Conservation (phyloP, 1,139 yeast species). For the Kluyveromyces sp. region DNA sequence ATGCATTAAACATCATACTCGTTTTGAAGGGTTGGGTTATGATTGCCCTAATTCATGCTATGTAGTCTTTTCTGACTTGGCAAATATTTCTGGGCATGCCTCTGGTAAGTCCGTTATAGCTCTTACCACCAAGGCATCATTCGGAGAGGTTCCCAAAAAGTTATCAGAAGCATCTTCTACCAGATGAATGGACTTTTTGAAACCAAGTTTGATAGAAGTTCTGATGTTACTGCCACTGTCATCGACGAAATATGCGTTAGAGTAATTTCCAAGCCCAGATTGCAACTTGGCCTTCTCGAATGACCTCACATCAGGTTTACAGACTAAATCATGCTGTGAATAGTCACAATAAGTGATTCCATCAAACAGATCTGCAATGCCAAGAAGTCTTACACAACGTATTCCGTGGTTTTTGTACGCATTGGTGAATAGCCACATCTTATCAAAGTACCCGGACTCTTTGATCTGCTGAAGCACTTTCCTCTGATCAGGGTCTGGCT, state of each 20-base stretch:
- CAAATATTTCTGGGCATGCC: constrained; percentile 45
- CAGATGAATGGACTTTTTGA: constrained; percentile 38
- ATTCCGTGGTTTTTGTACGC: constrained; percentile 88
- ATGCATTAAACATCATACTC: background rate
- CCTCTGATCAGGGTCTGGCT: constrained; percentile 52
- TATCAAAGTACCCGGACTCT: constrained; percentile 41
- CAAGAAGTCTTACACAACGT: constrained; percentile 68
- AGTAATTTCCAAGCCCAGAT: constrained; percentile 49
- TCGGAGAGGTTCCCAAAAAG: constrained; percentile 33
- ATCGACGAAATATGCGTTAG: constrained; percentile 64
- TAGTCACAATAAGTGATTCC: constrained; percentile 94
- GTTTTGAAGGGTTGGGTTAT: no score
- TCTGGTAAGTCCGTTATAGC: constrained; percentile 42
- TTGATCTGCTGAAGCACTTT: constrained; percentile 43
- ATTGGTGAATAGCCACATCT: constrained; percentile 85
- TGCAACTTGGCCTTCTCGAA: constrained; percentile 51
- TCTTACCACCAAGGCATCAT: constrained; percentile 40
- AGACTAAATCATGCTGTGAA: constrained; percentile 51
- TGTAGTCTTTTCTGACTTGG: no score
- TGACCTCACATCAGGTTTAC: constrained; percentile 75
- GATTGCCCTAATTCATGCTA: no score
- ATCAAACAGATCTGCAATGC: constrained; percentile 84
- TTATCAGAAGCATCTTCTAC: constrained; percentile 38
- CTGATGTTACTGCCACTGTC: constrained; percentile 64
- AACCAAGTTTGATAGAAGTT: constrained; percentile 39